Evolutionary conservation across 2,329 filamentous ascomycete genomes (phyloP), one percentile per base, ranked within the genome.

Genomic region (Neonectria faginata): DNA sequence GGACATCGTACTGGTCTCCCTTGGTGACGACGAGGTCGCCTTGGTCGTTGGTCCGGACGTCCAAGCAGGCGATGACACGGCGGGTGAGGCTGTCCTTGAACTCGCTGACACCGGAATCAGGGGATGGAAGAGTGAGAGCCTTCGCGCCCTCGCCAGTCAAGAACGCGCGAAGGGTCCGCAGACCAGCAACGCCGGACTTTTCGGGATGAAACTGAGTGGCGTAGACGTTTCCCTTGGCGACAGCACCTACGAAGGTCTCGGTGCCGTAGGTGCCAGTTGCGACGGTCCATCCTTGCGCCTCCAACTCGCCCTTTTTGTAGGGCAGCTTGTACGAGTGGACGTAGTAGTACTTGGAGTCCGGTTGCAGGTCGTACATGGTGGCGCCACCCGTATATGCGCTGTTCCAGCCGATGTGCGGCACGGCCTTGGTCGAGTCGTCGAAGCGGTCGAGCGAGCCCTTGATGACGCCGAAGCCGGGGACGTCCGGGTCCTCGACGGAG

Each of bases 361-460:
- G 90, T 29, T 87, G 84, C 58, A 99, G 81, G 62, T 92, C 94
- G 78, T 95, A 97, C 62, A 98, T 86, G 70, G 77, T 78, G 62
- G 76, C 79, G 65, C 78, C 82, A 65, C 73, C 81, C 1, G 90
- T 89, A 73, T 90, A 90, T 48, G 97, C 96, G 71, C 90, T 94
- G 80, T 99, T 99, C 96, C 96, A 99, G 60, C 96, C 96, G 78
- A 99, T 99, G 81, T 99, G 97, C 42, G 96, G 96, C n/a, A 99
- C 97, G 41, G 94, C 90, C 82, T 98, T 98, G 73, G 87, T 83
- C 33, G 80, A 78, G 77, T 92, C 89, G 76, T 93, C 83, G 81
- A 99, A 99, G 65, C 90, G 90, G 75, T 88, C 85, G 68, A 99
- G 86, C 11, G 81, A 83, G 42, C 87, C 88, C 48, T 90, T 89